A percentile compares a stretch with the other conserved stretches of the same genome.
These are phyloP conservation scores for Logfia minima DNA, from an alignment of 129 eudicot species.

Conservation along the genomic window DNA sequence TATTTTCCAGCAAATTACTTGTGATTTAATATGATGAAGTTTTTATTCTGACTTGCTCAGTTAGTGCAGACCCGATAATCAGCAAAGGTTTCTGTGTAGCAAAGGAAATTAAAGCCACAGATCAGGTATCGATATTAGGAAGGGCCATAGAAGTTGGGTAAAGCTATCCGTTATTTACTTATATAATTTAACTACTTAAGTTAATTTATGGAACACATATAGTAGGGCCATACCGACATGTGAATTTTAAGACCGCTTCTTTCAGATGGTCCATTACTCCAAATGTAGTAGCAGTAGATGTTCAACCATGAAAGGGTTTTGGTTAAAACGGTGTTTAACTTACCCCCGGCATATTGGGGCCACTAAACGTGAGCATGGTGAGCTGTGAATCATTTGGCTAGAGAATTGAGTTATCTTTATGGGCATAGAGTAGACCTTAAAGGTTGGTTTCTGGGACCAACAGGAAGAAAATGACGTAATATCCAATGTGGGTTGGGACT, in stretches of 20 bases:
- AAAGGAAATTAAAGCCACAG: background rate
- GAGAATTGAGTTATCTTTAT: constrained; percentile 15
- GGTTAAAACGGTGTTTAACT: constrained; percentile 20
- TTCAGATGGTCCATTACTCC: constrained; percentile 29
- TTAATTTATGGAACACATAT: constrained; percentile 1
- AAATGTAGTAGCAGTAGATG: background rate
- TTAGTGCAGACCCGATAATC: constrained; percentile 15
- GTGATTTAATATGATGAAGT: background rate
- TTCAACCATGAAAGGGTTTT: background rate
- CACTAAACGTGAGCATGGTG: constrained; percentile 26
- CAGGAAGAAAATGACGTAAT: constrained; percentile 23
- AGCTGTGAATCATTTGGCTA: constrained; percentile 19
- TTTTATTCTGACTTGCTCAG: background rate
- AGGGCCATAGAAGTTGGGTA: background rate
- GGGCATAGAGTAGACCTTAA: background rate
- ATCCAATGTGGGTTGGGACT: constrained; percentile 32
- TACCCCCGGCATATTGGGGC: constrained; percentile 13
- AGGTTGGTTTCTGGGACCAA: constrained; percentile 38
- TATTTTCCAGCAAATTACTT: background rate
- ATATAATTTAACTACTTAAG: background rate
- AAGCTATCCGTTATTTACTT: background rate
- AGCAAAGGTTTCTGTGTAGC: constrained; percentile 4
- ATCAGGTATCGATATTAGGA: constrained; percentile 2
- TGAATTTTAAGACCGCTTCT: constrained; percentile 22
- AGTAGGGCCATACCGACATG: constrained; percentile 33